Percentiles rank a stretch among this genome's conserved stretches.
Evolutionary conservation across 2,329 filamentous ascomycete species (phyloP).

Genomic region (Westerdykella sp.): DNA sequence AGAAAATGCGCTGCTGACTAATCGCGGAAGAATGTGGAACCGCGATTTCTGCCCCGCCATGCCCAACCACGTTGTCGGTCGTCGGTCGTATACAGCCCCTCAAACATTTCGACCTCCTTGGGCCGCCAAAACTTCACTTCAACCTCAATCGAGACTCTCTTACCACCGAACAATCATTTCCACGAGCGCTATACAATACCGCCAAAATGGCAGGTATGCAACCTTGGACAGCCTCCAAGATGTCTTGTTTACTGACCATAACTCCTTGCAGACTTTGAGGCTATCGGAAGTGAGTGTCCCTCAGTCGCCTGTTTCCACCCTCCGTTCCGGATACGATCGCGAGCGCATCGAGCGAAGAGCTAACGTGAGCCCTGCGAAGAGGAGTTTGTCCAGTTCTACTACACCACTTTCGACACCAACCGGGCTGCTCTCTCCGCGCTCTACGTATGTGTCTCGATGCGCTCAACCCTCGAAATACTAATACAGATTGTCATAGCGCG

Average conservation of each 20-base stretch:
- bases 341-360: too few species aligned
- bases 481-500: constrained; percentile 50
- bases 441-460: constrained; percentile 60
- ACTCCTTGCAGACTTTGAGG: constrained; percentile 5
- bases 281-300: constrained; percentile 7
- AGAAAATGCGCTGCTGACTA: background rate
- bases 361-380: constrained; percentile 45
- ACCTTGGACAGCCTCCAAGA: background rate
- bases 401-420: constrained; percentile 74
- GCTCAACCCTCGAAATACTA: background rate
- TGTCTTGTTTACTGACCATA: background rate
- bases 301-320: background rate
- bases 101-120: background rate
- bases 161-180: too few species aligned
- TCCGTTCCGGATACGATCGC: background rate
- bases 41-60: background rate
- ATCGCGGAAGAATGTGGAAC: background rate
- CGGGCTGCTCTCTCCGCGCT: constrained; percentile 60
- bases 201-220: background rate
- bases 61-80: background rate
- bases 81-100: too few species aligned
- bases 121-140: background rate
- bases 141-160: too few species aligned
- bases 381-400: constrained; percentile 88
- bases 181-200: background rate